Base-by-base conservation (phyloP, 768 basidiomycete genomes). In the Russula vinacea region DNA sequence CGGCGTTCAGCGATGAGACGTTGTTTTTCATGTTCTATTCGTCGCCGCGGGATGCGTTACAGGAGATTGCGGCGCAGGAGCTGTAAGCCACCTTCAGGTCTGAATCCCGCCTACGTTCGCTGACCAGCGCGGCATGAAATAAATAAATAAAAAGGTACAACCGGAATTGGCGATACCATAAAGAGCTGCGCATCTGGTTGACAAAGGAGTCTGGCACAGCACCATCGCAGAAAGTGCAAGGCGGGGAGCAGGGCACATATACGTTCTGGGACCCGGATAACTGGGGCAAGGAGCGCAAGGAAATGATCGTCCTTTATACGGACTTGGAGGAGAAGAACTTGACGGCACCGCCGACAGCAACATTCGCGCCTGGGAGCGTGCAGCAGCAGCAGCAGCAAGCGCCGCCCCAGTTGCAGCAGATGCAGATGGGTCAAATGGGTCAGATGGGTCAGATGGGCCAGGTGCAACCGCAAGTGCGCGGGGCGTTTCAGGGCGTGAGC, bases 21-120 rank as follows among this genome's bases (percentile, higher is more conserved):
- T 78, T 97, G 24, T 96, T 97, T 76, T 94, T 91, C 81, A 93
- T 94, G 84, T 97, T 97, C 80, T 97, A 96, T 78, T 87, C 91
- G 64, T 86, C 85, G 76, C 92, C 94, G 67, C 80, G 90, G 71
- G 94, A 97, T 77, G 86, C 88, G 49, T 76, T 94, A 61, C 94
- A 97, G 74, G 94, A 97, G 76, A 83, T 92, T 45, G 94, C 94
- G 9, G 91, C 92, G 53, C 89, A 92, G 73, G 94, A 96, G 78
- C 78, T 97, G 92, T 94, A 56, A 49, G 75, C 76, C 88, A 84
- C n/a, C 67, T 55, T 67, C 45, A 39, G 26, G 6, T 24, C 33
- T 32, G 16, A 40, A 59, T 42, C 45, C 55, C 24, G 37, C 39
- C 26, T 24, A 33, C 22, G 44, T 37, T 67, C 33, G 26, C 37